Conservation (phyloP, 2,329 filamentous ascomycete genomes). For the Grosmannia clavigera region DNA sequence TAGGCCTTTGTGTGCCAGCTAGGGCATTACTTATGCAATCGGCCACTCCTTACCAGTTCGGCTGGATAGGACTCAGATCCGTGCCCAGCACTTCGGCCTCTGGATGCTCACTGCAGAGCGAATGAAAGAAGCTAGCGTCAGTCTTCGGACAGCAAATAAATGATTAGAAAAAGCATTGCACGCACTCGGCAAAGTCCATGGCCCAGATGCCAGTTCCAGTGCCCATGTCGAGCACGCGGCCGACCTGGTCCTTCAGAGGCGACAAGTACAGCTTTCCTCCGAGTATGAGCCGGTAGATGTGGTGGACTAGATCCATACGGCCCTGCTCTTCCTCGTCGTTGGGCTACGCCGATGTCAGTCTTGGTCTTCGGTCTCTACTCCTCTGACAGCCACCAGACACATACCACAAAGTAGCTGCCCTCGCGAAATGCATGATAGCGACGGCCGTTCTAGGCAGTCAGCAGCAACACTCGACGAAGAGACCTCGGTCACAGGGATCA, state of each 20-base stretch:
- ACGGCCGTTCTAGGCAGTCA: neutral
- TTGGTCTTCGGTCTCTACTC: neutral
- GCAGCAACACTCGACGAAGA: neutral
- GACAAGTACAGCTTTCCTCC: neutral
- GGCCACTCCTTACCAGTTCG: slow-evolving; percentile 9
- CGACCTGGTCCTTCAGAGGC: neutral
- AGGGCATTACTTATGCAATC: too few species aligned
- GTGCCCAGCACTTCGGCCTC: slow-evolving; percentile 31
- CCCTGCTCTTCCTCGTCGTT: slow-evolving; percentile 2
- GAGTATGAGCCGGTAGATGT: slow-evolving; percentile 32
- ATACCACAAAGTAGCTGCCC: neutral
- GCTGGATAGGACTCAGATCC: slow-evolving; percentile 24
- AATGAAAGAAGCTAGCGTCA: neutral
- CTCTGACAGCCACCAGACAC: neutral
- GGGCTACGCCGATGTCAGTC: neutral
- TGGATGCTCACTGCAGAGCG: slow-evolving; percentile 9
- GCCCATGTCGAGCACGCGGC: slow-evolving; percentile 13
- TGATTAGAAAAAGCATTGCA: neutral
- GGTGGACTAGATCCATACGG: slow-evolving; percentile 2
- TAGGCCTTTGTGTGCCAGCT: neutral
- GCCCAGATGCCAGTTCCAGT: slow-evolving; percentile 49
- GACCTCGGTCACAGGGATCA: neutral
- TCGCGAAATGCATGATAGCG: slow-evolving; percentile 2
- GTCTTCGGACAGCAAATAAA: neutral
- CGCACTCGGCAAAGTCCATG: slow-evolving; percentile 12